A percentile compares a stretch with the other conserved stretches of the same genome.
phyloP scores from a whole-genome alignment of 2,329 filamentous ascomycete species.

The Mollisia scopiformis region DNA sequence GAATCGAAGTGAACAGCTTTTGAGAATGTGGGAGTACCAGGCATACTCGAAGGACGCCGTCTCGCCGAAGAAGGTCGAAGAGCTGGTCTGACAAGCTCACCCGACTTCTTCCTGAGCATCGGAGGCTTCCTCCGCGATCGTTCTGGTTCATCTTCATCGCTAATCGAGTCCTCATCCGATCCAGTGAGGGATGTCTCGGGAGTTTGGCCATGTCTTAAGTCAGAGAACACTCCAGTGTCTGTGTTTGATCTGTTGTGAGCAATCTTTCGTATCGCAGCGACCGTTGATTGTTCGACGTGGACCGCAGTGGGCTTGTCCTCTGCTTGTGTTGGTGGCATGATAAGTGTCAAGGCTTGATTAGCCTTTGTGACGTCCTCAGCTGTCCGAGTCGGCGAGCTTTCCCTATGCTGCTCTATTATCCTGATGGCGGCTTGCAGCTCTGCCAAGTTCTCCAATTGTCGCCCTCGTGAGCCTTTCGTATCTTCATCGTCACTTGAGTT shows the following conservation, averaged over 20 bases:
- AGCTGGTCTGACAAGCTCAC: slow-evolving; percentile 91
- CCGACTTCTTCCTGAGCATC: slow-evolving; percentile 97
- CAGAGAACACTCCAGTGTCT: slow-evolving; percentile 52
- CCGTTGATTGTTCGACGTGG: slow-evolving; percentile 22
- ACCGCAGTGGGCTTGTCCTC: slow-evolving; percentile 30
- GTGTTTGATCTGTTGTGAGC: slow-evolving; percentile 36
- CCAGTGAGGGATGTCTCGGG: slow-evolving; percentile 53
- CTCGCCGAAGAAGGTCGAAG: slow-evolving; percentile 75
- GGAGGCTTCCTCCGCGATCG: slow-evolving; percentile 71
- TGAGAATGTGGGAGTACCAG: slow-evolving; percentile 91
- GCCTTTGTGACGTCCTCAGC: slow-evolving; percentile 30
- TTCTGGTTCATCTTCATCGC: slow-evolving; percentile 59
- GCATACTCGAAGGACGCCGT: slow-evolving; percentile 91
- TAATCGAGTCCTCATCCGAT: slow-evolving; percentile 61
- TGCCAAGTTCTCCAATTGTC: slow-evolving; percentile 37
- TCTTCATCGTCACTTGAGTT: slow-evolving; percentile 85
- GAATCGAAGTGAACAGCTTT: slow-evolving; percentile 99
- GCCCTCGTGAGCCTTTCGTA: slow-evolving; percentile 40
- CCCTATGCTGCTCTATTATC: slow-evolving; percentile 70
- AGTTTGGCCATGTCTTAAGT: slow-evolving; percentile 36
- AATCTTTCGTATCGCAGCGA: slow-evolving; percentile 29
- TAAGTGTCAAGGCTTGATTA: slow-evolving; percentile 33
- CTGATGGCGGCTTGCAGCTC: slow-evolving; percentile 84
- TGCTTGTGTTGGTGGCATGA: slow-evolving; percentile 39
- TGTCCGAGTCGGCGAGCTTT: slow-evolving; percentile 53